Conservation (phyloP, 257 asterid species). For the Paulownia fortunei region DNA sequence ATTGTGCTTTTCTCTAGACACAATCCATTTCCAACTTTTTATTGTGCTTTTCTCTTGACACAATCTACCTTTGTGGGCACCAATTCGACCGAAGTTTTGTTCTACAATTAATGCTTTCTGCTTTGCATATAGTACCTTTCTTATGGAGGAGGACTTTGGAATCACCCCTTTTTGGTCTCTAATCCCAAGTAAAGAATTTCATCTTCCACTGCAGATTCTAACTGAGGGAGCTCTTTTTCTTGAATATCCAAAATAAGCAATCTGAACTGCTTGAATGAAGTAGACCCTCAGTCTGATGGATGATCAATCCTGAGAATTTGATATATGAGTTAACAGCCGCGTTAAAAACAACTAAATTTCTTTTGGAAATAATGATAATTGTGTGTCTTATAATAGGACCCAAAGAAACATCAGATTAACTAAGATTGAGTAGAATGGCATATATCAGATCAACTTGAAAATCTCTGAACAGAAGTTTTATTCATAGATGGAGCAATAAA, state of each 20-base stretch:
- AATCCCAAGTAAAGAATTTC: constrained; percentile 54
- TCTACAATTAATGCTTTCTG: constrained; percentile 29
- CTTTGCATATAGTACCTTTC: constrained; percentile 46
- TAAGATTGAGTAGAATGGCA: not conserved
- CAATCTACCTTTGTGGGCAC: constrained; percentile 40
- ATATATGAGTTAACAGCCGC: too few relatives aligned
- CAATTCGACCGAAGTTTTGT: constrained; percentile 25
- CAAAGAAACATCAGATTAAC: not conserved
- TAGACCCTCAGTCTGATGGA: not conserved
- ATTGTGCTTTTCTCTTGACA: constrained; percentile 44
- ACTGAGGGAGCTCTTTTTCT: not conserved
- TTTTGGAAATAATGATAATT: not conserved
- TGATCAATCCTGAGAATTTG: too few relatives aligned
- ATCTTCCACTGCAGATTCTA: constrained; percentile 2
- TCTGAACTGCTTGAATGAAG: not conserved
- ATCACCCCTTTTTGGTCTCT: constrained; percentile 22
- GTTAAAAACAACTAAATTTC: too few relatives aligned
- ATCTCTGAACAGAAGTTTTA: too few relatives aligned
- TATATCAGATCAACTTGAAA: not conserved
- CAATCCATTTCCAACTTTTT: constrained; percentile 35
- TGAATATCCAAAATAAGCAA: not conserved
- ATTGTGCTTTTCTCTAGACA: constrained; percentile 39
- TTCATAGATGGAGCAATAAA: too few relatives aligned
- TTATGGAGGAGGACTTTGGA: constrained; percentile 34
- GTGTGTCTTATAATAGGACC: not conserved